phyloP scores from a whole-genome alignment of 2,329 filamentous ascomycete species.

The Colletotrichum sp. region DNA sequence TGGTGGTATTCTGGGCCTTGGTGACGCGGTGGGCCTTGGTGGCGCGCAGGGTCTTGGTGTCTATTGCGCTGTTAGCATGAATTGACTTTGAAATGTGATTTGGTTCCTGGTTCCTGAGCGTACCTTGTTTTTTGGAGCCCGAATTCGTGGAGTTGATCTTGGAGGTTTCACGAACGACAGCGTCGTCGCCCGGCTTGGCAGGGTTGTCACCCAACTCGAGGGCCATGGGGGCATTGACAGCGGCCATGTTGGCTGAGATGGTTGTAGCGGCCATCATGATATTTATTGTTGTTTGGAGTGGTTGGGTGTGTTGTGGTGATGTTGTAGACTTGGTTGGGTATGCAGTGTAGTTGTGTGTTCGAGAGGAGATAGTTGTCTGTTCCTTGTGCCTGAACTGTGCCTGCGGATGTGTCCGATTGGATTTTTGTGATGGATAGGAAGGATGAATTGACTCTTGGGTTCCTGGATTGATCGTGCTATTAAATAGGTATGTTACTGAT shows the following conservation, averaged over 20 bases:
- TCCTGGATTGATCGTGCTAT: not conserved
- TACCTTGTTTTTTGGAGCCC: not conserved
- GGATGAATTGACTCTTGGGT: not conserved
- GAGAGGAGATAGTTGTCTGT: not conserved
- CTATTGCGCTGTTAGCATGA: not conserved
- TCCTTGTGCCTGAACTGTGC: not conserved
- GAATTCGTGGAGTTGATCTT: not conserved
- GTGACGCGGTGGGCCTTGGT: not conserved
- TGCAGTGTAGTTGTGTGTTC: not conserved
- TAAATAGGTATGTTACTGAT: not conserved
- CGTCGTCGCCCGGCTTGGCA: not conserved
- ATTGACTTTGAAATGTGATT: not conserved
- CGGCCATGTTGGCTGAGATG: not conserved
- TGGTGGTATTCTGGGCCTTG: not conserved
- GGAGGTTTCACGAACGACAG: not conserved
- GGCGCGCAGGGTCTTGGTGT: not conserved
- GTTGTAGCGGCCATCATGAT: not conserved
- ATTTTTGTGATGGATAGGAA: not conserved
- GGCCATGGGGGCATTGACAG: not conserved
- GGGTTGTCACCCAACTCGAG: not conserved
- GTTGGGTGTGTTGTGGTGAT: not conserved
- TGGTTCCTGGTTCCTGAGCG: not conserved
- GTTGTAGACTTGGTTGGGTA: not conserved
- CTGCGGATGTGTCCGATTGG: not conserved
- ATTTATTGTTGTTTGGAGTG: not conserved